A percentile compares a stretch with the other conserved stretches of the same genome.
These are phyloP conservation scores for Thinopyrum elongatum DNA, from an alignment of 176 grass and related monocot species.

Conservation along the genomic window DNA sequence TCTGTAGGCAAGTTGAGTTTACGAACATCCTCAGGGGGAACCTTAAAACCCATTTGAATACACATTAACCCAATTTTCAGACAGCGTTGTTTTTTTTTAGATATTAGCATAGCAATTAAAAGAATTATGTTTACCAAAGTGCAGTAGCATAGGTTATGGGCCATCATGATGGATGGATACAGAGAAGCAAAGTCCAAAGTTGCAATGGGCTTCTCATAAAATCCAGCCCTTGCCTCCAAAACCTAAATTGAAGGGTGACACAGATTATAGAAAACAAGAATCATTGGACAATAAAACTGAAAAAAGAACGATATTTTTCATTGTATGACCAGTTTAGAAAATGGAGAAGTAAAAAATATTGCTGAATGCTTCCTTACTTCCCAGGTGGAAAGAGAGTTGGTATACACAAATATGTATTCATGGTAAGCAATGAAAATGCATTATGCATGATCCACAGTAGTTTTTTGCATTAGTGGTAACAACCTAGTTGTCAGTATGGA, in stretches of 20 bases:
- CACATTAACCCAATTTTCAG: conserved; percentile 36
- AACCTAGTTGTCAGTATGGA: background rate
- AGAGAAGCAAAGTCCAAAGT: conserved; percentile 99
- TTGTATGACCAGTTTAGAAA: background rate
- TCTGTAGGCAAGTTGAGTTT: conserved; percentile 78
- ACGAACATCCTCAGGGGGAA: conserved; percentile 79
- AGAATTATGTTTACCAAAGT: conserved; percentile 72
- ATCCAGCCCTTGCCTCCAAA: conserved; percentile 97
- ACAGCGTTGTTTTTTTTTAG: background rate
- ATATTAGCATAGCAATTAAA: conserved; percentile 6
- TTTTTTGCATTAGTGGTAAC: background rate
- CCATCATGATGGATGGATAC: conserved; percentile 99
- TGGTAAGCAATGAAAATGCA: background rate
- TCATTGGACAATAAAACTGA: background rate
- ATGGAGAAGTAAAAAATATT: background rate
- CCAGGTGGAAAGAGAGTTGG: background rate
- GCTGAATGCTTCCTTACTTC: background rate
- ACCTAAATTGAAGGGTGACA: conserved; percentile 45
- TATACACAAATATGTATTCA: conserved; percentile 12
- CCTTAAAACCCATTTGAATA: conserved; percentile 51
- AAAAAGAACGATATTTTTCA: background rate
- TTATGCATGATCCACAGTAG: conserved; percentile 1
- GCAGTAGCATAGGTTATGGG: conserved; percentile 98
- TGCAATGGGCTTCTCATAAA: conserved; percentile 96
- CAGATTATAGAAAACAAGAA: conserved; percentile 13